Evolutionary conservation across 352 stramenopile genomes (phyloP).

Genomic region (Phytophthora constricta): DNA sequence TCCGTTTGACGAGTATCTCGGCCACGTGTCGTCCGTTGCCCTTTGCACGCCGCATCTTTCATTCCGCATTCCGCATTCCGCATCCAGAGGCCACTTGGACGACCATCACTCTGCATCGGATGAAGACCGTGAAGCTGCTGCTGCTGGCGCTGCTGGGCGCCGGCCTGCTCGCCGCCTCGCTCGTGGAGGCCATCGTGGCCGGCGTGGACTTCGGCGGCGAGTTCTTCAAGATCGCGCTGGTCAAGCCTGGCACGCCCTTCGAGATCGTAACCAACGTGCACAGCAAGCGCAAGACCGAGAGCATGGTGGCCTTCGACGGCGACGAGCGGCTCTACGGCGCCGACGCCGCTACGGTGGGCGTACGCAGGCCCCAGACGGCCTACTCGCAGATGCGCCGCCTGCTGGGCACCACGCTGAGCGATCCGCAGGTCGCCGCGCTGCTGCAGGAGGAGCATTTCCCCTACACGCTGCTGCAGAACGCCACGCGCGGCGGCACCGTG

Average conservation of each 20-base stretch:
- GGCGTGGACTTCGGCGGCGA: conserved; percentile 97
- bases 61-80: conserved; percentile 34
- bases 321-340: conserved; percentile 95
- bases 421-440: conserved; percentile 71
- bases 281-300: conserved; percentile 98
- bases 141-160: conserved; percentile 42
- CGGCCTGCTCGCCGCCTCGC: conserved; percentile 33
- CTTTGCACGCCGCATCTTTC: conserved; percentile 12
- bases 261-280: conserved; percentile 99
- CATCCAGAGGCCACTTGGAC: conserved; percentile 7
- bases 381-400: conserved; percentile 91
- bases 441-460: conserved; percentile 79
- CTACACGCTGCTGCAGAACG: conserved; percentile 84
- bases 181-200: conserved; percentile 62
- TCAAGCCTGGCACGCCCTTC: conserved; percentile 94
- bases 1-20: too few species aligned
- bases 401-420: conserved; percentile 83
- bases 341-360: conserved; percentile 92
- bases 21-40: conserved; percentile 35
- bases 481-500: conserved; percentile 74
- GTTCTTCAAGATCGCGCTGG: conserved; percentile 85
- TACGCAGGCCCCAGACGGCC: conserved; percentile 92
- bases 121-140: conserved; percentile 39
- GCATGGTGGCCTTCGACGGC: conserved; percentile 91
- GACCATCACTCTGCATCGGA: conserved; percentile 35